Conservation (phyloP, 1,284 basidiomycete genomes). For the Apiotrichum porosum region DNA sequence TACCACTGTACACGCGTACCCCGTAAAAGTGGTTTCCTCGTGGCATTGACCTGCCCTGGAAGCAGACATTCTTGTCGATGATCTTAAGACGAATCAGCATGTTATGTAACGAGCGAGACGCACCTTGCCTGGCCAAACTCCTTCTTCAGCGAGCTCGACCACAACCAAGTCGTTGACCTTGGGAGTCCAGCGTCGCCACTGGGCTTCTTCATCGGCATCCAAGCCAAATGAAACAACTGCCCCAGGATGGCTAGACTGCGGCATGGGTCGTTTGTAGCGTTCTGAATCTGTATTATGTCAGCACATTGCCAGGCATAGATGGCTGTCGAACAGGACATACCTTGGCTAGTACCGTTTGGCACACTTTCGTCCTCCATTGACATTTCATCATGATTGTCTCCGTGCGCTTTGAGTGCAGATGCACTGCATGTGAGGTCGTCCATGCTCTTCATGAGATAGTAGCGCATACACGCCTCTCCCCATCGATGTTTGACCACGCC, state of each 20-base stretch:
- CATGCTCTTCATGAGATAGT: conserved; percentile 44
- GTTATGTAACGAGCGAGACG: neutral
- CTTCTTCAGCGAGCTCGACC: conserved; percentile 28
- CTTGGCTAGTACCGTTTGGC: neutral
- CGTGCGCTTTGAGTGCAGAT: neutral
- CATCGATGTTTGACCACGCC: conserved; percentile 35
- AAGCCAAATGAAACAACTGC: conserved; percentile 23
- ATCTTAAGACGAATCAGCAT: conserved; percentile 21
- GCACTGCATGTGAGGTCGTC: conserved; percentile 33
- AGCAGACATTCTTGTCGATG: conserved; percentile 40
- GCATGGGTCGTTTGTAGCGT: conserved; percentile 16
- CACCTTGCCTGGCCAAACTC: conserved; percentile 41
- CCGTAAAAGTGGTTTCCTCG: conserved; percentile 43
- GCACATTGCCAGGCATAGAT: neutral
- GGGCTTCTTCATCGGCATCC: conserved; percentile 28
- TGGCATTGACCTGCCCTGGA: conserved; percentile 39
- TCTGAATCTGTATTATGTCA: neutral
- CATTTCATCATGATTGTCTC: conserved; percentile 3
- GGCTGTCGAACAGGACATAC: conserved; percentile 1
- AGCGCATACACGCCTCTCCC: conserved; percentile 44
- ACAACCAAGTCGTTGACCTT: conserved; percentile 35
- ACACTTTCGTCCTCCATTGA: conserved; percentile 6
- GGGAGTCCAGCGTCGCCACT: conserved; percentile 40
- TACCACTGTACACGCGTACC: conserved; percentile 37
- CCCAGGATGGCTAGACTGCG: conserved; percentile 29